These are phyloP conservation scores for Suaeda aralocaspica DNA, from an alignment of 148 eudicot genomes.

Conservation along the genomic window DNA sequence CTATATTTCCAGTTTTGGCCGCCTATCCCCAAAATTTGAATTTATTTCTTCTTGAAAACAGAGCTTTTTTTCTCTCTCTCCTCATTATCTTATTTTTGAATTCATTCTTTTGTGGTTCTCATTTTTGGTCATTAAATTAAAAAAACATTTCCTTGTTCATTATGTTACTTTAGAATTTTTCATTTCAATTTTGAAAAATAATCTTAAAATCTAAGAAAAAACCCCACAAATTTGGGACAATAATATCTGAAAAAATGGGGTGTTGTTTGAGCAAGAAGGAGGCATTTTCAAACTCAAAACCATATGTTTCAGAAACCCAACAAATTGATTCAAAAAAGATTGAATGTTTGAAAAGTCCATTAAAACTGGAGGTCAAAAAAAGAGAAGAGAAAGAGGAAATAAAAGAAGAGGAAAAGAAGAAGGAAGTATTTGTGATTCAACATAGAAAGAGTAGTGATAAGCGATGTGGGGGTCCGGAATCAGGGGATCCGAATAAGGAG, in stretches of 20 bases:
- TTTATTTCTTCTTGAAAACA: constrained; percentile 11
- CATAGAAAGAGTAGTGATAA: constrained; percentile 63
- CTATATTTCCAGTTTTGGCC: constrained; percentile 30
- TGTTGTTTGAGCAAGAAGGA: constrained; percentile 73
- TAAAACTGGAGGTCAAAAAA: constrained; percentile 24
- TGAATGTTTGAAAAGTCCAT: background rate
- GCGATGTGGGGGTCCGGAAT: constrained; percentile 24
- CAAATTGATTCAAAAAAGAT: background rate
- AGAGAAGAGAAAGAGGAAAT: background rate
- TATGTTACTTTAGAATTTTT: constrained; percentile 8
- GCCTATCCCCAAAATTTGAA: constrained; percentile 32
- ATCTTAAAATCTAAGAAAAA: background rate
- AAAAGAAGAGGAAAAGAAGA: constrained; percentile 23
- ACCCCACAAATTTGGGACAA: background rate
- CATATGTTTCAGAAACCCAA: background rate
- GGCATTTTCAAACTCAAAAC: constrained; percentile 17
- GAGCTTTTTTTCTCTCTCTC: constrained; percentile 20
- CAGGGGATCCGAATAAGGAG: constrained; percentile 21
- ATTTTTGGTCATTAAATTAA: background rate
- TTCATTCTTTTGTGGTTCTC: constrained; percentile 7
- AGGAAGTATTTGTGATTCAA: constrained; percentile 59
- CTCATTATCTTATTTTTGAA: constrained; percentile 8
- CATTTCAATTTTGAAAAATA: background rate
- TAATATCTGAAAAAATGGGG: constrained; percentile 52
- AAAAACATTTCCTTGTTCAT: background rate